These are phyloP conservation scores for Paecilomyces sp. DNA, from an alignment of 2,329 filamentous ascomycete genomes.

Conservation along the genomic window DNA sequence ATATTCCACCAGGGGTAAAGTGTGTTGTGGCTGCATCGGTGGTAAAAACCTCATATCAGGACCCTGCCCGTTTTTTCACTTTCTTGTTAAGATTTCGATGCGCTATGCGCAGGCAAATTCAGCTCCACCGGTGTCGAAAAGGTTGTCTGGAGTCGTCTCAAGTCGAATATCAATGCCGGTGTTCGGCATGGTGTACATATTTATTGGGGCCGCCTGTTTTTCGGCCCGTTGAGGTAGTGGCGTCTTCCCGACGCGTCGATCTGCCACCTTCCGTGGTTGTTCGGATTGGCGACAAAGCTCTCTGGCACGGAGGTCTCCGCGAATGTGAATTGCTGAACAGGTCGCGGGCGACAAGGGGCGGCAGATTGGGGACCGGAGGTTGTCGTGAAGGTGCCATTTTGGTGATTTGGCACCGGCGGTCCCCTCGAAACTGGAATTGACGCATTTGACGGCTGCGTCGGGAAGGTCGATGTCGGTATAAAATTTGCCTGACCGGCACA, in stretches of 20 bases:
- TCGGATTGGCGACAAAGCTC: conserved; percentile 15
- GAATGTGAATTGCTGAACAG: conserved; percentile 7
- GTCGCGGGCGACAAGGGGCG: not conserved
- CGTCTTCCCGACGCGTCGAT: conserved; percentile 7
- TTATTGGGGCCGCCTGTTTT: conserved; percentile 1
- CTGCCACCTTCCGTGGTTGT: conserved; percentile 16
- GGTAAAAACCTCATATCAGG: conserved; percentile 4
- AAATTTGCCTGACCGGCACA: not conserved
- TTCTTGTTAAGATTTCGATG: not conserved
- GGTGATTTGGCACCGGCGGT: not conserved
- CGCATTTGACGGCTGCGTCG: not conserved
- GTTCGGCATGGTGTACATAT: not conserved
- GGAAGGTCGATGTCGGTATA: not conserved
- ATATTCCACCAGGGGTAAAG: not conserved
- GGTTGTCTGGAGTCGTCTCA: not conserved
- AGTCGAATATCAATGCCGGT: not conserved
- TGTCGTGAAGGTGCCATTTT: not conserved
- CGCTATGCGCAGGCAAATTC: not conserved
- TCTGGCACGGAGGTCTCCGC: conserved; percentile 8
- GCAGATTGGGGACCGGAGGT: not conserved
- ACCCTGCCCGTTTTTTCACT: not conserved
- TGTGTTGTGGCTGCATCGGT: not conserved
- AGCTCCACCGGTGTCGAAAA: not conserved
- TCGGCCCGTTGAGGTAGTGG: conserved; percentile 13
- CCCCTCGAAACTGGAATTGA: not conserved